These are phyloP conservation scores for Sporothrix curviconia DNA, from an alignment of 2,329 filamentous ascomycete species.

Conservation along the genomic window DNA sequence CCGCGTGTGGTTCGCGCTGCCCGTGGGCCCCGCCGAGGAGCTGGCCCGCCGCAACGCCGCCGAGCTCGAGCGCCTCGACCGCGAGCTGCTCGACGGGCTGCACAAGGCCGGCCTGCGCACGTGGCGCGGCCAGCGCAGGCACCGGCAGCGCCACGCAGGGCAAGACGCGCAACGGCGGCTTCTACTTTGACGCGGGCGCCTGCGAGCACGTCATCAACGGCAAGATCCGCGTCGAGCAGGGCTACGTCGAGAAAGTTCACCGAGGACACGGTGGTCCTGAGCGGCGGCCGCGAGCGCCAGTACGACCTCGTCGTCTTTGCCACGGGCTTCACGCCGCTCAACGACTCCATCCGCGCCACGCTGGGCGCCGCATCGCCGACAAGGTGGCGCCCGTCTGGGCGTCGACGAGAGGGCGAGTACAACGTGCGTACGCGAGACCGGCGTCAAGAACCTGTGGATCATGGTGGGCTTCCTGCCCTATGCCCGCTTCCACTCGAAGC, in stretches of 20 bases:
- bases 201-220: conserved; percentile 14
- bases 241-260: conserved; percentile 26
- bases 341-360: conserved; percentile 40
- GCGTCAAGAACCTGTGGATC: conserved; percentile 32
- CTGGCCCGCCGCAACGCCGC: conserved; percentile 10
- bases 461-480: conserved; percentile 31
- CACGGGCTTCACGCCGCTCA: conserved; percentile 47
- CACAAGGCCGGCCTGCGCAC: conserved; percentile 7
- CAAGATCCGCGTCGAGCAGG: conserved; percentile 14
- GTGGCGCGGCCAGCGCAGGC: conserved; percentile 13
- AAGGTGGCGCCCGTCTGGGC: conserved; percentile 40
- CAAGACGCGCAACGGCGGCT: conserved; percentile 13
- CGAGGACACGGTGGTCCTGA: conserved; percentile 28
- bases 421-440: conserved; percentile 28
- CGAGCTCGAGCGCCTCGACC: conserved; percentile 6
- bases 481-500: conserved; percentile 30
- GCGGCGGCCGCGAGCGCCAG: conserved; percentile 26
- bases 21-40: conserved; percentile 11
- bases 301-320: conserved; percentile 40
- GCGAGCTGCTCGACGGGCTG: conserved; percentile 3
- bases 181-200: conserved; percentile 15
- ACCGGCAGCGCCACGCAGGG: conserved; percentile 9
- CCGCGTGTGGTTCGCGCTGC: conserved; percentile 4
- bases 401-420: conserved; percentile 44
- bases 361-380: conserved; percentile 44